phyloP scores from a whole-genome alignment of 805 yeast genomes.

The Blastobotrys chiropterorum region DNA sequence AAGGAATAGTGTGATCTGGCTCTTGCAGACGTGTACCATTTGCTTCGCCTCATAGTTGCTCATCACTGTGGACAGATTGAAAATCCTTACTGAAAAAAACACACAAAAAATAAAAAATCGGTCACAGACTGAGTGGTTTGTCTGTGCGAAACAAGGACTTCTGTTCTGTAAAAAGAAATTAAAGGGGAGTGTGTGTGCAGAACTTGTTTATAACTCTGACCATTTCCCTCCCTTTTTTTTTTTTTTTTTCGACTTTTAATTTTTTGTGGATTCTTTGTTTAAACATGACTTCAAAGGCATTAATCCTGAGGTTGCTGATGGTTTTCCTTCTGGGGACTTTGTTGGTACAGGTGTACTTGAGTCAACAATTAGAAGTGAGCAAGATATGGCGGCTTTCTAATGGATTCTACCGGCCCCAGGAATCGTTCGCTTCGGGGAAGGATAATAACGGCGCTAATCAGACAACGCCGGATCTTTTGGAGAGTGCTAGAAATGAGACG shows the following conservation, averaged over 20 bases:
- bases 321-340: not conserved
- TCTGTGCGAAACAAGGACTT: not conserved
- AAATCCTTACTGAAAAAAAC: not conserved
- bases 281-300: not conserved
- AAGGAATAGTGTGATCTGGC: too few species aligned
- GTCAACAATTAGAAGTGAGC: not conserved
- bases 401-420: too few species aligned
- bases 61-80: not conserved
- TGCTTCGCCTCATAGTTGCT: not conserved
- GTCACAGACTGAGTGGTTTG: not conserved
- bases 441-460: too few species aligned
- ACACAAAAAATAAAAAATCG: not conserved
- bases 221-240: not conserved
- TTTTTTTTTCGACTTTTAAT: too few species aligned
- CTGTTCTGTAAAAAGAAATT: not conserved
- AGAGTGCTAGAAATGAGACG: constrained; percentile 6
- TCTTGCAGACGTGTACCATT: too few species aligned
- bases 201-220: too few species aligned
- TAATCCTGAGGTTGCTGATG: not conserved
- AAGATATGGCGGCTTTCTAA: not conserved
- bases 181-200: too few species aligned
- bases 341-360: not conserved
- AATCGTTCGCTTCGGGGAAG: not conserved
- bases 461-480: not conserved
- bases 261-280: not conserved